Percentiles rank a stretch among this genome's conserved stretches.
These are phyloP conservation scores for Globisporangium canariense DNA, from an alignment of 352 stramenopile genomes.

Conservation along the genomic window DNA sequence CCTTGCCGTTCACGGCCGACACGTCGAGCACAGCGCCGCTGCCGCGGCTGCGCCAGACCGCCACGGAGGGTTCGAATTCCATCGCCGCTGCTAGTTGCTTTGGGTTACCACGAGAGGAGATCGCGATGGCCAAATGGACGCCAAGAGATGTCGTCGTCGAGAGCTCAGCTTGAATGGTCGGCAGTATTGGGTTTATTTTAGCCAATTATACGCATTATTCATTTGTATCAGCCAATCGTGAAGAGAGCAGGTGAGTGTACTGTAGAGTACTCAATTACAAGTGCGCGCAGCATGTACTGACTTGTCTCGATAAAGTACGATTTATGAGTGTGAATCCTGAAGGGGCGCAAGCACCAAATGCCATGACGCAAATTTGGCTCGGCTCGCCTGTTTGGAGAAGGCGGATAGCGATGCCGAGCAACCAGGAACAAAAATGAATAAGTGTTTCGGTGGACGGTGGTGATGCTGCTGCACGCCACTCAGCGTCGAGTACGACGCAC, in stretches of 20 bases:
- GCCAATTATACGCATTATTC: not conserved
- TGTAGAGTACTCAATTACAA: not conserved
- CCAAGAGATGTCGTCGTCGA: not conserved
- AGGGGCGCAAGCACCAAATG: not conserved
- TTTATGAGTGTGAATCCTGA: not conserved
- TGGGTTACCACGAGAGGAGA: not conserved
- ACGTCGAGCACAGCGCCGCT: conserved; percentile 45
- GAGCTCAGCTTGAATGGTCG: conserved; percentile 4
- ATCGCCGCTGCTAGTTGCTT: conserved; percentile 24
- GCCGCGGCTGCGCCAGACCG: conserved; percentile 59
- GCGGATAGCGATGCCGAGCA: too few species aligned
- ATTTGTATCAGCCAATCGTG: conserved; percentile 2
- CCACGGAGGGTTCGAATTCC: conserved; percentile 67
- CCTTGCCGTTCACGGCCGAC: conserved; percentile 35
- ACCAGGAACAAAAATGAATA: too few species aligned
- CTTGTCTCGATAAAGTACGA: not conserved
- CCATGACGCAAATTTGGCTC: too few species aligned
- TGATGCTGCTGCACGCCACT: too few species aligned
- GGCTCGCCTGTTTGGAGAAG: too few species aligned
- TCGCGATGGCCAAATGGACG: conserved; percentile 10
- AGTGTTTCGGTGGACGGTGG: too few species aligned
- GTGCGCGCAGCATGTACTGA: not conserved
- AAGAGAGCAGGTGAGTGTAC: not conserved
- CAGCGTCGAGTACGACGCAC: too few species aligned
- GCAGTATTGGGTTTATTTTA: conserved; percentile 8